These are phyloP conservation scores for Mycena floridula DNA, from an alignment of 768 basidiomycete species.

Conservation along the genomic window DNA sequence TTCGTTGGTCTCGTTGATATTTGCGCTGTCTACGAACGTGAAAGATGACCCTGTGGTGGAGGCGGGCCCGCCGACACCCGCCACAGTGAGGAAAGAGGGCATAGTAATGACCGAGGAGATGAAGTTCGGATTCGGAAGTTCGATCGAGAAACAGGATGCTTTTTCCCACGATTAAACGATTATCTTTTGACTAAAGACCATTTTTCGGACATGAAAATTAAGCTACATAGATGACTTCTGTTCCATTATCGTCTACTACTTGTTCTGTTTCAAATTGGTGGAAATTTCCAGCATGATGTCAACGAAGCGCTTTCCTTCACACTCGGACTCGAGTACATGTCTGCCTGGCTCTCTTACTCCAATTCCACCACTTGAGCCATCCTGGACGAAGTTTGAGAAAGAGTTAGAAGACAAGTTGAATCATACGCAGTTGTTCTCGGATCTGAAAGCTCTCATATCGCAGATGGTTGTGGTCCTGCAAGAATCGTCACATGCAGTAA, in stretches of 20 bases:
- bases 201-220: no score
- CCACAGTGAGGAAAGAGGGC: no score
- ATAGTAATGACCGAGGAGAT: no score
- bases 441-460: constrained; percentile 22
- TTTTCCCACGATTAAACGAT: no score
- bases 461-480: constrained; percentile 27
- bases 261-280: no score
- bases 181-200: no score
- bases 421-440: constrained; percentile 22
- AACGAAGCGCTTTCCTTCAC: background rate
- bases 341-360: background rate
- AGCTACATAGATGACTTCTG: no score
- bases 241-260: no score
- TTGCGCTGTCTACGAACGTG: constrained; percentile 7
- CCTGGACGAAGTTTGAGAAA: background rate
- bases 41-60: constrained; percentile 12
- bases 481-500: constrained; percentile 14
- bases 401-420: background rate
- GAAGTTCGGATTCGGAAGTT: no score
- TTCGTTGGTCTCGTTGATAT: constrained; percentile 14
- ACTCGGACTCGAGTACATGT: background rate
- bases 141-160: no score
- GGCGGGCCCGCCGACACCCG: no score
- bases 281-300: background rate
- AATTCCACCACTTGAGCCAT: background rate